phyloP scores from a whole-genome alignment of 768 basidiomycete genomes.

The Agaricus subrufescens region DNA sequence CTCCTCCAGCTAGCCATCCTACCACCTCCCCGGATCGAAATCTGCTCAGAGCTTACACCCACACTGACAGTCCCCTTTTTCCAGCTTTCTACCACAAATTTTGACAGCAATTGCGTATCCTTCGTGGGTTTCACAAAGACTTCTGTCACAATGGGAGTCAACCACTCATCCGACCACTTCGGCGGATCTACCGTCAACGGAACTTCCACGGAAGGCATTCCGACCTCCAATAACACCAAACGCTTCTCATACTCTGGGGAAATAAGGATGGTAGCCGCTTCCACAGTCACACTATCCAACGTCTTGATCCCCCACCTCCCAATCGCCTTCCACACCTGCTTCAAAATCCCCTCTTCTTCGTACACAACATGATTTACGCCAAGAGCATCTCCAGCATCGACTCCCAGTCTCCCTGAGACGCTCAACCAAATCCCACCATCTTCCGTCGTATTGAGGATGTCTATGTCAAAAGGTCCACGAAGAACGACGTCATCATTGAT shows the following conservation, averaged over 20 bases:
- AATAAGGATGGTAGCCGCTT: constrained; percentile 47
- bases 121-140: constrained; percentile 50
- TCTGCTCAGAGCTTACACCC: constrained; percentile 35
- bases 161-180: constrained; percentile 45
- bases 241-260: constrained; percentile 36
- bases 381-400: constrained; percentile 62
- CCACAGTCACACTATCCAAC: constrained; percentile 53
- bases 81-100: constrained; percentile 61
- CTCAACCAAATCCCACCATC: constrained; percentile 57
- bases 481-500: constrained; percentile 51
- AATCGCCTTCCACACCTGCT: constrained; percentile 56
- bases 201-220: constrained; percentile 45
- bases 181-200: constrained; percentile 53
- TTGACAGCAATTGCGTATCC: constrained; percentile 40
- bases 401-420: constrained; percentile 52
- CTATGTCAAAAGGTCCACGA: constrained; percentile 54
- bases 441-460: constrained; percentile 56
- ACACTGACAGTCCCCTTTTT: constrained; percentile 42
- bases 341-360: constrained; percentile 28
- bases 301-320: constrained; percentile 63
- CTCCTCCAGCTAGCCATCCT: constrained; percentile 44
- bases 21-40: constrained; percentile 48
- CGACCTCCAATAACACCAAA: constrained; percentile 41
- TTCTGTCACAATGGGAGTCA: constrained; percentile 47
- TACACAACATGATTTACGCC: constrained; percentile 42